Evolutionary conservation across 2,329 filamentous ascomycete genomes (phyloP).

Genomic region (Colletotrichum spaethianum): DNA sequence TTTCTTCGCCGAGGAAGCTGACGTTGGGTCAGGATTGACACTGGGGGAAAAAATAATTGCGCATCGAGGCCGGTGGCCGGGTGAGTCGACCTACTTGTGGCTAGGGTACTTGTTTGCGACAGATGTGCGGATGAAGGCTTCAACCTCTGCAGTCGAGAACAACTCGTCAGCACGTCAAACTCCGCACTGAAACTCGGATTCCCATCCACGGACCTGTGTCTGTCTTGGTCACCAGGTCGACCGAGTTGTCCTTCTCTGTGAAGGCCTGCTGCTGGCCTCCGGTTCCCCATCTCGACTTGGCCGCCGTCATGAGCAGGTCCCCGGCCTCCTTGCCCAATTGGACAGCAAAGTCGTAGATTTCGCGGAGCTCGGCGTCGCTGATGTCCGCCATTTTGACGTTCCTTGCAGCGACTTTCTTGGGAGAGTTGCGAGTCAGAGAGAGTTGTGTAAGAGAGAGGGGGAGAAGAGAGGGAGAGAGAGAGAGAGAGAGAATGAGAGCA

Average conservation of each 20-base stretch:
- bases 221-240: conserved; percentile 84
- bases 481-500: background rate
- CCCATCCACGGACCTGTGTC: conserved; percentile 71
- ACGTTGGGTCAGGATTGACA: background rate
- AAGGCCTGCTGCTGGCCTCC: conserved; percentile 53
- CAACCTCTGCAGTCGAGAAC: conserved; percentile 68
- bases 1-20: conserved; percentile 84
- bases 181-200: background rate
- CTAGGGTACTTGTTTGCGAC: conserved; percentile 73
- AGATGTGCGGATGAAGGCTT: conserved; percentile 75
- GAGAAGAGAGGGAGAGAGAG: background rate
- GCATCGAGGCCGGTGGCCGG: background rate
- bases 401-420: background rate
- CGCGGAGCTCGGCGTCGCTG: conserved; percentile 66
- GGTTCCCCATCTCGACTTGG: conserved; percentile 67
- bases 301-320: conserved; percentile 74
- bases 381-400: conserved; percentile 44
- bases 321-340: conserved; percentile 80
- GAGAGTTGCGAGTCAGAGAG: conserved; percentile 11
- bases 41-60: background rate
- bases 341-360: conserved; percentile 79
- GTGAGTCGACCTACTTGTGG: conserved; percentile 69
- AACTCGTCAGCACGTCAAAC: conserved; percentile 11
- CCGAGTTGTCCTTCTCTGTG: conserved; percentile 80
- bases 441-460: background rate